Evolutionary conservation across 768 basidiomycete species (phyloP).

Genomic region (Phallus indusiatus): DNA sequence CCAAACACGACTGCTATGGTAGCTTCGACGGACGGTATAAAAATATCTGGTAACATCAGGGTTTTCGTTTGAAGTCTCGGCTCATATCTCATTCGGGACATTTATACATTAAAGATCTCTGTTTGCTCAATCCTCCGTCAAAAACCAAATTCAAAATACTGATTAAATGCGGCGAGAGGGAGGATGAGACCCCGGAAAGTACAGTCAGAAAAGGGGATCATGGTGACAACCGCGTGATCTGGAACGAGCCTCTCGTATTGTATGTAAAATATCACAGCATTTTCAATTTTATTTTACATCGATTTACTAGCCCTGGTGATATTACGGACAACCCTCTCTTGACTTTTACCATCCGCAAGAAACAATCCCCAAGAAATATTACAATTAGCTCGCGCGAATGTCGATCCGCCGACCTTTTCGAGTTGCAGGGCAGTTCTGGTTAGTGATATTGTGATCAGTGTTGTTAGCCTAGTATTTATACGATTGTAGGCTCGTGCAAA

Average conservation of each 20-base stretch:
- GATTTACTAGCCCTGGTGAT: background rate
- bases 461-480: background rate
- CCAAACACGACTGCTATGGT: too few relatives aligned
- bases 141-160: background rate
- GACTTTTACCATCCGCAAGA: background rate
- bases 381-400: background rate
- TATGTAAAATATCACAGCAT: background rate
- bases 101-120: background rate
- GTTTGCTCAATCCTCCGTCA: background rate
- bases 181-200: background rate
- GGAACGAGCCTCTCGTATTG: background rate
- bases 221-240: background rate
- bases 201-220: background rate
- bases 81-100: background rate
- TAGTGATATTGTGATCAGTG: background rate
- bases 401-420: background rate
- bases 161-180: background rate
- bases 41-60: background rate
- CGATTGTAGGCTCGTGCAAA: background rate
- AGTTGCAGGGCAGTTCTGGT: background rate
- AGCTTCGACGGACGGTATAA: background rate
- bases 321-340: background rate
- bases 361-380: too few relatives aligned
- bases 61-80: too few relatives aligned
- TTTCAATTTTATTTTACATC: background rate